Evolutionary conservation across 352 stramenopile genomes (phyloP), one percentile per base, ranked within the genome.

Genomic region (Phytopythium kandeliae): DNA sequence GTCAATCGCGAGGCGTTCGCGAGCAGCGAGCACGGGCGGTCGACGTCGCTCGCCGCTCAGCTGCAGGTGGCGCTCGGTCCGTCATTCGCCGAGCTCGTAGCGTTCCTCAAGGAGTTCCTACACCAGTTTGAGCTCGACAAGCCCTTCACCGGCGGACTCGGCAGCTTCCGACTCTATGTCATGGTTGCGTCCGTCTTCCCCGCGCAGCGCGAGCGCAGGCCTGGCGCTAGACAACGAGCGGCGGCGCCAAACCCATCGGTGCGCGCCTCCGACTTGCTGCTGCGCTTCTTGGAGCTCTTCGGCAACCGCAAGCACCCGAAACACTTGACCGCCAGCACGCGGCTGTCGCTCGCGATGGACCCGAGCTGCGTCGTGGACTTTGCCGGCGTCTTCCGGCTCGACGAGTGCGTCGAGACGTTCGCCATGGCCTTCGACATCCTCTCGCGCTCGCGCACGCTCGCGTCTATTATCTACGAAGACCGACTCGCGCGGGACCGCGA

Each of bases 71-170:
- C 61, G 19, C 55, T 87, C 10, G 76, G 79, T 0, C 34, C n/a
- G 17, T 46, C 64, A 24, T 92, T 87, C 54, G 71, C 56, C 1
- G 64, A 63, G 30, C 58, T 92, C 25, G 71, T 88, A 15, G 62
- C 67, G 43, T 85, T 89, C 34, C 48, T 92, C 13, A 90, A 90
- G 54, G 78, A 90, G 55, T 89, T 89, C 55, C 28, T 90, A 51
- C 72, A 89, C 45, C 74, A 90, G 48, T 86, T 85, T 26, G 73
- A 84, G 3, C 60, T 92, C 5, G 77, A 90, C 66, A 92, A 90
- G 43, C 82, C 77, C 8, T 90, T 85, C 52, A 89, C 78, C 11
- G 82, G 78, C 16, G 82, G 82, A 0, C 59, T 92, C 13, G 82
- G 78, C 6, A 90, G 82, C 60, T 92, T 84, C 53, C 73, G 82